These are phyloP conservation scores for Polyporus arcularius DNA, from an alignment of 768 basidiomycete species.

Conservation along the genomic window DNA sequence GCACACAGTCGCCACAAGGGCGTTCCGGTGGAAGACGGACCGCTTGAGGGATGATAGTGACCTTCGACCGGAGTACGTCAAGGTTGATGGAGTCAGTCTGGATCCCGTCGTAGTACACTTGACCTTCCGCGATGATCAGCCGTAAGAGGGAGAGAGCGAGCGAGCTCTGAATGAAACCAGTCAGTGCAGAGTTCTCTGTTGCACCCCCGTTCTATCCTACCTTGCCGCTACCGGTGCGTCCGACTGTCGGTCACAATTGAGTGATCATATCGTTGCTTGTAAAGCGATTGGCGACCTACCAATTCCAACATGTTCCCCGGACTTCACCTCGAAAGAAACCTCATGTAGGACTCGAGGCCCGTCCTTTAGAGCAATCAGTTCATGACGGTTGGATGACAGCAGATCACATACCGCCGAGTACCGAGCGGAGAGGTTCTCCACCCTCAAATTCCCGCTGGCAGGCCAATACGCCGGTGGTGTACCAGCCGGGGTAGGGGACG, in stretches of 20 bases:
- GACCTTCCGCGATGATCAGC: constrained; percentile 53
- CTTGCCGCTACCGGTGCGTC: constrained; percentile 59
- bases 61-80: constrained; percentile 49
- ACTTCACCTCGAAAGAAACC: constrained; percentile 50
- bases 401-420: constrained; percentile 32
- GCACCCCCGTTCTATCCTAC: neutral
- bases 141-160: constrained; percentile 56
- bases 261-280: neutral
- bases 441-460: constrained; percentile 48
- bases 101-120: constrained; percentile 52
- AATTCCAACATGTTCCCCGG: constrained; percentile 62
- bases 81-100: constrained; percentile 51
- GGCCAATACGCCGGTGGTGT: constrained; percentile 65
- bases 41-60: constrained; percentile 63
- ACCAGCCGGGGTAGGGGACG: constrained; percentile 36
- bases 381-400: neutral
- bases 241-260: constrained; percentile 30
- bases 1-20: neutral
- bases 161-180: constrained; percentile 33
- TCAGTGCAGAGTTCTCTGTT: too few species aligned
- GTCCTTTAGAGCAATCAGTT: constrained; percentile 25
- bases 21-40: constrained; percentile 32
- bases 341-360: constrained; percentile 58
- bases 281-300: constrained; percentile 21
- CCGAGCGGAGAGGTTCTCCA: constrained; percentile 50